phyloP scores from a whole-genome alignment of 1,284 basidiomycete species.

The Taiwanofungus camphoratus region DNA sequence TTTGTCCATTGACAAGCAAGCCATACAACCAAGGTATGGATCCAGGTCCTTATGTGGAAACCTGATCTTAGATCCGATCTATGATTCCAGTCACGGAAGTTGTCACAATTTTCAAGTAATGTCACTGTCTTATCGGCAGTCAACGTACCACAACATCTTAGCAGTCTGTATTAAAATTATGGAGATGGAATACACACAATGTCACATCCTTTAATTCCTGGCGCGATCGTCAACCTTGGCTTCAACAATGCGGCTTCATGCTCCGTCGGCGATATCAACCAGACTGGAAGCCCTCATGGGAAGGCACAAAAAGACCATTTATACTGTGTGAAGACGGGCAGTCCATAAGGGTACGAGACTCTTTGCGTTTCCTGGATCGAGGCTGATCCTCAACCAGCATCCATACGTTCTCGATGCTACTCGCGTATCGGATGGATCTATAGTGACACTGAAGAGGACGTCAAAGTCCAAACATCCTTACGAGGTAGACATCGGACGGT shows the following conservation, averaged over 20 bases:
- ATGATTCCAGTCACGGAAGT: too few species aligned
- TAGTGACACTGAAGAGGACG: constrained; percentile 19
- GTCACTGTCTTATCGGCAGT: too few species aligned
- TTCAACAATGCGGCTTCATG: constrained; percentile 20
- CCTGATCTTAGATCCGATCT: too few species aligned
- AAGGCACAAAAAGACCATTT: constrained; percentile 6
- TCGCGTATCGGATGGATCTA: constrained; percentile 14
- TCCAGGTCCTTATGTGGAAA: too few species aligned
- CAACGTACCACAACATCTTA: too few species aligned
- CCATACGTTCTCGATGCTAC: constrained; percentile 20
- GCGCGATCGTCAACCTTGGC: constrained; percentile 17
- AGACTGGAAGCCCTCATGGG: constrained; percentile 26
- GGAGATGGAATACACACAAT: too few species aligned
- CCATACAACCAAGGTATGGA: too few species aligned
- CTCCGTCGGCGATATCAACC: constrained; percentile 22
- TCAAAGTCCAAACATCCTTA: constrained; percentile 5
- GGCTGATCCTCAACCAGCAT: neutral
- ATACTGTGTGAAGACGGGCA: neutral
- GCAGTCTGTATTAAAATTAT: too few species aligned
- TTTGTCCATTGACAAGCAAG: too few species aligned
- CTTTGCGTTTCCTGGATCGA: neutral
- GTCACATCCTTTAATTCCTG: too few species aligned
- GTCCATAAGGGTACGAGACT: neutral
- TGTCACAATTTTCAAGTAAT: too few species aligned
- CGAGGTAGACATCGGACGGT: constrained; percentile 18